Conservation (phyloP, 2,329 filamentous ascomycete species). For the Lachnellula suecica region DNA sequence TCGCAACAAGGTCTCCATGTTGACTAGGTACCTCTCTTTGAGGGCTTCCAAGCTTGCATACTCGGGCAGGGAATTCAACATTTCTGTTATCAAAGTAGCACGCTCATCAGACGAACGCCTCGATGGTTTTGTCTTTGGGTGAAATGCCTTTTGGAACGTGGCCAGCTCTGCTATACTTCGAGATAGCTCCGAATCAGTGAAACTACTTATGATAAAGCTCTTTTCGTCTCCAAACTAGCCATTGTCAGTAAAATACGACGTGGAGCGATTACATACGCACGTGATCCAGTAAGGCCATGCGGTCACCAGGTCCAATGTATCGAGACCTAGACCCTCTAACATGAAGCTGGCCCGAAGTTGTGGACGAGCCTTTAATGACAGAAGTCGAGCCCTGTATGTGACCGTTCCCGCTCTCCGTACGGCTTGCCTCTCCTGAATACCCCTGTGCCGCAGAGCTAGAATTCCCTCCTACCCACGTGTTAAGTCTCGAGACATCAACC, state of each 20-base stretch:
- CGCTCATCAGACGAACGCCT: neutral
- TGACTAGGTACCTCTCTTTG: conserved; percentile 11
- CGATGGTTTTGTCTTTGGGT: conserved; percentile 1
- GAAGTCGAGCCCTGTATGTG: neutral
- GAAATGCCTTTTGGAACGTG: conserved; percentile 1
- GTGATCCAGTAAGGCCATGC: conserved; percentile 6
- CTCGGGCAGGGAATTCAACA: conserved; percentile 16
- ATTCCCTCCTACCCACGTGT: neutral
- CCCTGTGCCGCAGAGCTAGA: neutral
- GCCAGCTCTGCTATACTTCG: neutral
- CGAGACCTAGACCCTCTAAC: conserved; percentile 1
- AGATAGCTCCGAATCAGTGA: neutral
- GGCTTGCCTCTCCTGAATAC: neutral
- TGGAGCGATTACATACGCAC: neutral
- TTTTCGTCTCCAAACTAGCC: conserved; percentile 5
- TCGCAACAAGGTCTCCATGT: conserved; percentile 18
- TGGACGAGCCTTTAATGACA: neutral
- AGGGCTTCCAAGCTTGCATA: conserved; percentile 8
- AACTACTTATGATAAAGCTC: neutral
- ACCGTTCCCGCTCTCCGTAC: neutral
- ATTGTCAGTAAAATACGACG: neutral
- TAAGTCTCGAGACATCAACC: conserved; percentile 4
- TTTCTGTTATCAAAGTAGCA: conserved; percentile 11
- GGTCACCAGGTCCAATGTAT: conserved; percentile 8
- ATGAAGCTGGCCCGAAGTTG: neutral